phyloP scores from a whole-genome alignment of 176 grass and related monocot genomes.

The Aegilops sharonensis region DNA sequence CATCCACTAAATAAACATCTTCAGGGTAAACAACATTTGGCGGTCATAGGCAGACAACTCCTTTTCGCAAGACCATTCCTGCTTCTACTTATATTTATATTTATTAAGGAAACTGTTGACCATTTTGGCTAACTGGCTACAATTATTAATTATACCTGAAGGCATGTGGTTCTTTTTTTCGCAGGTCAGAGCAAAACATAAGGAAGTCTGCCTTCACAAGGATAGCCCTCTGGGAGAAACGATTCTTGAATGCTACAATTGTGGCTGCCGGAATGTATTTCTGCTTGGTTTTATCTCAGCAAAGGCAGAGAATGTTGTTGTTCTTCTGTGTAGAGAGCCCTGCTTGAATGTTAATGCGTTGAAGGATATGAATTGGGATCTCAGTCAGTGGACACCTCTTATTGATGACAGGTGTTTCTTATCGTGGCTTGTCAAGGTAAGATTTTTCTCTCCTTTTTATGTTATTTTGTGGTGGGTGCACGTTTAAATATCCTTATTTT shows the following conservation, averaged over 20 bases:
- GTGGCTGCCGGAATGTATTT: slow-evolving; percentile 97
- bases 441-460: slow-evolving; percentile 16
- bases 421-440: slow-evolving; percentile 96
- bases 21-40: not conserved
- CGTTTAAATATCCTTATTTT: not conserved
- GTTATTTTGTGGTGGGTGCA: not conserved
- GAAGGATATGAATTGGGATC: slow-evolving; percentile 99
- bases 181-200: slow-evolving; percentile 95
- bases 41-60: not conserved
- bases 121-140: not conserved
- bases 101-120: not conserved
- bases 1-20: not conserved
- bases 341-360: slow-evolving; percentile 97
- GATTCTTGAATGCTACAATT: slow-evolving; percentile 98
- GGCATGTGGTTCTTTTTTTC: slow-evolving; percentile 22
- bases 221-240: slow-evolving; percentile 96
- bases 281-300: slow-evolving; percentile 99
- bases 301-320: slow-evolving; percentile 93
- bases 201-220: slow-evolving; percentile 98
- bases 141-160: not conserved
- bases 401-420: slow-evolving; percentile 98
- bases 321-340: slow-evolving; percentile 98
- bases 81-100: not conserved
- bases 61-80: not conserved
- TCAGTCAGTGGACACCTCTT: slow-evolving; percentile 98